phyloP scores from a whole-genome alignment of 1,284 basidiomycete genomes.

The Apiotrichum porosum region DNA sequence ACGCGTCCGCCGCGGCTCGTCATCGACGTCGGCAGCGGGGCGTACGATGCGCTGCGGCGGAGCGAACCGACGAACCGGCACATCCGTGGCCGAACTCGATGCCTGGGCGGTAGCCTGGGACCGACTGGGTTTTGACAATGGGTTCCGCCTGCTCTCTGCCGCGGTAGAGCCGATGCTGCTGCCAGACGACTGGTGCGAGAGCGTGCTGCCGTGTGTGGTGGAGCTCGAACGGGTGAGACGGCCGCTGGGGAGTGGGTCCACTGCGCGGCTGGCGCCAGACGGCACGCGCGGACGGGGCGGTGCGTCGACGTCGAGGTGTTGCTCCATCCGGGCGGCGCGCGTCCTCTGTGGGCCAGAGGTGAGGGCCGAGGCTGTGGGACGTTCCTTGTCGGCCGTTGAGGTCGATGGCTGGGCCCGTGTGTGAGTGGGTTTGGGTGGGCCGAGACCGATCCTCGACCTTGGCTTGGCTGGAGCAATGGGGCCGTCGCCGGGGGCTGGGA shows the following conservation, averaged over 20 bases:
- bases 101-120: constrained; percentile 5
- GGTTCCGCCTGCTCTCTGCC: constrained; percentile 6
- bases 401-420: background rate
- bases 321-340: too few relatives aligned
- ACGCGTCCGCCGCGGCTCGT: background rate
- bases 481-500: constrained; percentile 25
- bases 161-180: too few relatives aligned
- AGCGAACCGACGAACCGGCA: constrained; percentile 15
- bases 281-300: background rate
- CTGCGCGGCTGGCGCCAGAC: too few relatives aligned
- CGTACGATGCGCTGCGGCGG: constrained; percentile 20
- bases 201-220: background rate
- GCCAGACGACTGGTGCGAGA: constrained; percentile 1
- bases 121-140: constrained; percentile 22
- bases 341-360: too few relatives aligned
- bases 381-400: background rate
- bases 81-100: background rate
- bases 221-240: too few relatives aligned
- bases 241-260: too few relatives aligned
- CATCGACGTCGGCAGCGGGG: background rate
- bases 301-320: too few relatives aligned
- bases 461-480: constrained; percentile 11
- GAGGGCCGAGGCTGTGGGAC: too few relatives aligned
- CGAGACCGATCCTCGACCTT: constrained; percentile 2
- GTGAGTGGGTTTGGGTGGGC: background rate